Evolutionary conservation across 208 protist genomes (phyloP).

Genomic region (Crithidia mellificae): DNA sequence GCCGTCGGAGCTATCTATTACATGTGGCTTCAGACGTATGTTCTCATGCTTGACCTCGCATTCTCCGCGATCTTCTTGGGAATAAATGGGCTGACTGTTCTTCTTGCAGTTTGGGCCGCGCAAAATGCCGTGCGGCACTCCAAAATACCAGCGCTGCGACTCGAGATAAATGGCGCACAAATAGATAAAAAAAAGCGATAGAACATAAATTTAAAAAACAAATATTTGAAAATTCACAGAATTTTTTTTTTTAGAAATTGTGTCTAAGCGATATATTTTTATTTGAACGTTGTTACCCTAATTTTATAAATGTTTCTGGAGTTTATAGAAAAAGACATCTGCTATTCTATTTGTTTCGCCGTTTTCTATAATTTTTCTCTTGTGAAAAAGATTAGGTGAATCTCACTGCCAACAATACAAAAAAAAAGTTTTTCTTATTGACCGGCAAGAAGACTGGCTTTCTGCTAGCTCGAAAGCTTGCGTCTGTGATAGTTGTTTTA

Average conservation of each 20-base stretch:
- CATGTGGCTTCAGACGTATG: slow-evolving; percentile 87
- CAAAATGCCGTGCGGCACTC: slow-evolving; percentile 20
- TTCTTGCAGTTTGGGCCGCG: slow-evolving; percentile 42
- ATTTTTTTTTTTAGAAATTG: background rate
- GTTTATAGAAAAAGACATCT: too few species aligned
- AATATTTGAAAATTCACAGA: background rate
- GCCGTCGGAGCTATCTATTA: slow-evolving; percentile 66
- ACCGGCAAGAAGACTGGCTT: too few species aligned
- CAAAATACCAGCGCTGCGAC: slow-evolving; percentile 14
- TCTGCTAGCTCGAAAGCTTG: too few species aligned
- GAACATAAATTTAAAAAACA: background rate
- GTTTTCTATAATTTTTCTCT: too few species aligned
- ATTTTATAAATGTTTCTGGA: too few species aligned
- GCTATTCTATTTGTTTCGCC: too few species aligned
- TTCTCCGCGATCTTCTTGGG: slow-evolving; percentile 64
- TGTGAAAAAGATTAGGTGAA: too few species aligned
- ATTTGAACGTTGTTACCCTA: too few species aligned
- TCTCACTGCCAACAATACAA: too few species aligned
- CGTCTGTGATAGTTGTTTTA: too few species aligned
- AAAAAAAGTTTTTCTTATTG: too few species aligned
- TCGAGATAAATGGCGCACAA: slow-evolving; percentile 5
- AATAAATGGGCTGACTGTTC: slow-evolving; percentile 47
- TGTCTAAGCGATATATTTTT: background rate
- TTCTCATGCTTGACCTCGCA: slow-evolving; percentile 69
- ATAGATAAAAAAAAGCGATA: slow-evolving; percentile 16